Evolutionary conservation across 371 early-diverging fungal species (phyloP).

Genomic region (Mortierella sp.): DNA sequence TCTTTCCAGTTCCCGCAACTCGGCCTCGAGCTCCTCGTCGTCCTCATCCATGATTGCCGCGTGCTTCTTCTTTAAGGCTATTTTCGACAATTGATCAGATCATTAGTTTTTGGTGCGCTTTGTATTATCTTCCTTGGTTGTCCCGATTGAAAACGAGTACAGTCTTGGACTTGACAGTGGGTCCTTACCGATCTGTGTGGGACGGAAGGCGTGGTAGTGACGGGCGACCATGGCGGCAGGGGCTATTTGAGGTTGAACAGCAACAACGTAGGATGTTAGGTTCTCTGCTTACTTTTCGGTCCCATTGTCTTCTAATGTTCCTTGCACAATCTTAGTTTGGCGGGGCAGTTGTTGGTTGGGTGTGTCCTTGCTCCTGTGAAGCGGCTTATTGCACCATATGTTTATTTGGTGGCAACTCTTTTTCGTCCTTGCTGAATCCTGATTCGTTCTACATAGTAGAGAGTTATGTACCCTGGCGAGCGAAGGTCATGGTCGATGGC

Average conservation of each 20-base stretch:
- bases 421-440: neutral
- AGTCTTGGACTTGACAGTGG: neutral
- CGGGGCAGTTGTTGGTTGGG: neutral
- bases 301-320: no score
- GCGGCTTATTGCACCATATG: neutral
- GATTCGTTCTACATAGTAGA: neutral
- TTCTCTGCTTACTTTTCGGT: neutral
- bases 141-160: neutral
- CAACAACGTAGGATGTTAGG: neutral
- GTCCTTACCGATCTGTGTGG: slow-evolving; percentile 45
- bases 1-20: slow-evolving; percentile 47
- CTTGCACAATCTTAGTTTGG: neutral
- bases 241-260: slow-evolving; percentile 4
- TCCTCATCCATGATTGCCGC: slow-evolving; percentile 45
- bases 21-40: slow-evolving; percentile 55
- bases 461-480: slow-evolving; percentile 44
- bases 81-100: neutral
- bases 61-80: slow-evolving; percentile 46
- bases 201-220: slow-evolving; percentile 51
- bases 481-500: slow-evolving; percentile 19
- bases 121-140: neutral
- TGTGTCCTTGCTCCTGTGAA: neutral
- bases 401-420: neutral
- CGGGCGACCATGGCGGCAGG: slow-evolving; percentile 39
- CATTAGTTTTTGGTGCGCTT: neutral